phyloP scores from a whole-genome alignment of 225 moss, liverwort and hornwort species.

The Pseudisothecium myosuroides region DNA sequence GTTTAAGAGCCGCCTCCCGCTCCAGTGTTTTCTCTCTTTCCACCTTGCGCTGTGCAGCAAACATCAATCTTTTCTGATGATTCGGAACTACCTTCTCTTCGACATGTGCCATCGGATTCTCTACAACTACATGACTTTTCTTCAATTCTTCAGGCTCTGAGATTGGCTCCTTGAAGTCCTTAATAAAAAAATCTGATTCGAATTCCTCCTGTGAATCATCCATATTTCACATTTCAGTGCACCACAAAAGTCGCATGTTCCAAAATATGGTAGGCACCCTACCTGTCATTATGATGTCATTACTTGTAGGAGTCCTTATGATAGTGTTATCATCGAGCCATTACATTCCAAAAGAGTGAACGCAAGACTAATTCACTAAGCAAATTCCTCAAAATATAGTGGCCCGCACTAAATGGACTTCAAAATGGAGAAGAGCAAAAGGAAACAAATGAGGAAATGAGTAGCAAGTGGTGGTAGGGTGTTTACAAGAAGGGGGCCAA shows the following conservation, averaged over 20 bases:
- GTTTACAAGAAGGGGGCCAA: background rate
- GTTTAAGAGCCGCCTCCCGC: slow-evolving; percentile 53
- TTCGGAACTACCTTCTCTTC: slow-evolving; percentile 65
- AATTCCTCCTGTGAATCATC: slow-evolving; percentile 46
- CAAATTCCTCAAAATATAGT: too few species aligned
- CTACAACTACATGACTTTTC: slow-evolving; percentile 46
- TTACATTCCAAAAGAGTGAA: background rate
- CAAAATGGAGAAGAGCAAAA: background rate
- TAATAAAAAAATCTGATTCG: slow-evolving; percentile 49
- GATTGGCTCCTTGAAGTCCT: slow-evolving; percentile 43
- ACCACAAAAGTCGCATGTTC: background rate
- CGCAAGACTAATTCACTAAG: background rate
- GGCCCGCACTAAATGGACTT: background rate
- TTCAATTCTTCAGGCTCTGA: slow-evolving; percentile 52
- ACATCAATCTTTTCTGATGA: slow-evolving; percentile 76
- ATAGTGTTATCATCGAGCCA: background rate
- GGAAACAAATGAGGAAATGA: background rate
- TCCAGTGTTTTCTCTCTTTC: slow-evolving; percentile 58
- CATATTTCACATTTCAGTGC: background rate
- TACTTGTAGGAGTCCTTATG: background rate
- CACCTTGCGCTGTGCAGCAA: slow-evolving; percentile 80
- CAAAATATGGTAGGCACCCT: too few species aligned
- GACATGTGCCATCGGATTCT: slow-evolving; percentile 39
- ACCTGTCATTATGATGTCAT: background rate
- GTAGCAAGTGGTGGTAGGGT: background rate